Base-by-base conservation (phyloP, 192 early-diverging fungal genomes). In the Mortierella claussenii region DNA sequence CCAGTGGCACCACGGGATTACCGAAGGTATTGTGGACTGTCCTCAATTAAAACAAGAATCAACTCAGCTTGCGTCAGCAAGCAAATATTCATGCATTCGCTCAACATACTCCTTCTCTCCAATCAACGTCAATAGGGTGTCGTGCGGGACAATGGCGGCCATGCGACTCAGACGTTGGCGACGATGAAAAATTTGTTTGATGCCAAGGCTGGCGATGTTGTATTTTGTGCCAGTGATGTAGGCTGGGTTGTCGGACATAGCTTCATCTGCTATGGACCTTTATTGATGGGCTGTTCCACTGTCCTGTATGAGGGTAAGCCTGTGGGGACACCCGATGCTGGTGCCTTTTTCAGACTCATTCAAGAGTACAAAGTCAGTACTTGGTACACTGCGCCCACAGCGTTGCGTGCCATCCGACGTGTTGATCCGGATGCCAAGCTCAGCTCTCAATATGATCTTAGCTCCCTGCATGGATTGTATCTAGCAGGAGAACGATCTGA, bases 291-390 rank as follows among this genome's bases (percentile, higher is more conserved):
- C 23, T 86, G 86, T 53, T 91, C 90, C 3, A 93, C 92, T 11
- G 82, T 97, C 0, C 65, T 95, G 18, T 96, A 91, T 61, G 95
- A 97, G 60, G 94, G 94, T 34, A 95, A 95, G 74, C 95, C 95
- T 13, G 83, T 92, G 3, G 88, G 86, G 5, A 90, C 90, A 13
- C 93, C 93, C 0, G 92, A 94, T 45, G 91, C 94, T 0, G 92
- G 90, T 18, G 86, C 89, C 15, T 89, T 94, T 55, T 97, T 92
- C 86, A 70, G 92, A n/a, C 69, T 95, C 31, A 80, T 95, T 27
- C 69, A 88, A 32, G 85, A 95, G 56, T 92, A 97, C 79, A 80
- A 87, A 8, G 92, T 92, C 34, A 89, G 84, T 2, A 85, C 86
- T 0, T 87, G 94, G 53, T 90, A 91, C 68, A 93, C 92, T 27